phyloP scores from a whole-genome alignment of 2,329 filamentous ascomycete species.

The Sporothrix pseudoabietina region DNA sequence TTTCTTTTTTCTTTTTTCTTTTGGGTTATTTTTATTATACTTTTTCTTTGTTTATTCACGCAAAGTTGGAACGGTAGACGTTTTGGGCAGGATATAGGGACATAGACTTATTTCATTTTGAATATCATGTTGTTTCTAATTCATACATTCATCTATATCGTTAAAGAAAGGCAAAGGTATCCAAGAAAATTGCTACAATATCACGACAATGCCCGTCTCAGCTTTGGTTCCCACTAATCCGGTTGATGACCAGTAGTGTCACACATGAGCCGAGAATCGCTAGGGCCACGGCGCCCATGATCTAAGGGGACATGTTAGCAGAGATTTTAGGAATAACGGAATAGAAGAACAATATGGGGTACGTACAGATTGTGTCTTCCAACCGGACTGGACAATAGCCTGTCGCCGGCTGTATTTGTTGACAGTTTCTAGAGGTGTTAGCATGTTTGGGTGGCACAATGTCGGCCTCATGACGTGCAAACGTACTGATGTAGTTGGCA shows the following conservation, averaged over 20 bases:
- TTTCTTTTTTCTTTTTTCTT: not conserved
- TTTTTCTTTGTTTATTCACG: not conserved
- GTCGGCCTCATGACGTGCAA: not conserved
- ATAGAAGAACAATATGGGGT: not conserved
- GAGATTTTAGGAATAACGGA: not conserved
- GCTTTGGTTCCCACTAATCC: constrained; percentile 38
- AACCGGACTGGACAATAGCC: constrained; percentile 89
- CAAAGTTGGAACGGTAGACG: constrained; percentile 1
- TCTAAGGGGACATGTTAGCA: constrained; percentile 44
- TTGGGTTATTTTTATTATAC: not conserved
- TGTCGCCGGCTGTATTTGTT: constrained; percentile 76
- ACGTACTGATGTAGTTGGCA: constrained; percentile 79
- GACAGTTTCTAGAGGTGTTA: constrained; percentile 57
- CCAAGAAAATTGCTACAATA: not conserved
- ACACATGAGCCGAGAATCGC: constrained; percentile 68
- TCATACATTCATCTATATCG: not conserved
- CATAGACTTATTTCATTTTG: constrained; percentile 6
- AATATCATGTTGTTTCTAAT: not conserved
- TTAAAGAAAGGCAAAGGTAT: not conserved
- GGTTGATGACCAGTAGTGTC: constrained; percentile 59
- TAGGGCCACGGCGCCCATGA: constrained; percentile 63
- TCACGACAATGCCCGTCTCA: not conserved
- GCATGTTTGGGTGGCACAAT: not conserved
- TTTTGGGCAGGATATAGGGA: not conserved
- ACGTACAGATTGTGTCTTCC: constrained; percentile 82